Conservation (phyloP, 106 monocot genomes). For the Dendrobium chrysotoxum region DNA sequence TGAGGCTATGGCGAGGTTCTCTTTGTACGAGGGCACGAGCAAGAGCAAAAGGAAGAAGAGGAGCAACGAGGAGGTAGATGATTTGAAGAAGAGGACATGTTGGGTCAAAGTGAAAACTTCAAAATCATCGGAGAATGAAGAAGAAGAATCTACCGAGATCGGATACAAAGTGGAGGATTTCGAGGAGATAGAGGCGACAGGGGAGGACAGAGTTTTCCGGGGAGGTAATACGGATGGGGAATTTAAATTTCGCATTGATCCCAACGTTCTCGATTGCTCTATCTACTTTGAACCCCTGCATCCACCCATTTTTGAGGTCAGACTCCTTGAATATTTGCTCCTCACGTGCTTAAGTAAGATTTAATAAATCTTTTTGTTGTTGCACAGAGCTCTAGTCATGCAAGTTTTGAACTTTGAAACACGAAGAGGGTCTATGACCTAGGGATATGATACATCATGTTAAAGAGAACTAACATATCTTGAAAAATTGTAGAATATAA, state of each 20-base stretch:
- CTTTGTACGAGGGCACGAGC: too few relatives aligned
- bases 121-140: too few relatives aligned
- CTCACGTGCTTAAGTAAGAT: too few relatives aligned
- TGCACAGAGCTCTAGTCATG: too few relatives aligned
- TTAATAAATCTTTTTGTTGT: too few relatives aligned
- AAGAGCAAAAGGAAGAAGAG: too few relatives aligned
- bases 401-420: too few relatives aligned
- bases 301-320: conserved; percentile 23
- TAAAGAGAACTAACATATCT: too few relatives aligned
- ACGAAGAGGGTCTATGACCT: too few relatives aligned
- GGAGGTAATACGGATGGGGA: not conserved
- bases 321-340: not conserved
- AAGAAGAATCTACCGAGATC: not conserved
- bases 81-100: not conserved
- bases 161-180: not conserved
- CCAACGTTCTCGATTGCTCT: conserved; percentile 62
- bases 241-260: conserved; percentile 29
- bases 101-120: not conserved
- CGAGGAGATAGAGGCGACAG: not conserved
- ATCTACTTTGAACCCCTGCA: conserved; percentile 56
- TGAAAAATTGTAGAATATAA: too few relatives aligned
- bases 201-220: not conserved
- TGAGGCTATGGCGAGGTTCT: too few relatives aligned
- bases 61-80: not conserved
- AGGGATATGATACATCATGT: too few relatives aligned